phyloP scores from a whole-genome alignment of 306 rosid species.

The Dalbergia oliveri region DNA sequence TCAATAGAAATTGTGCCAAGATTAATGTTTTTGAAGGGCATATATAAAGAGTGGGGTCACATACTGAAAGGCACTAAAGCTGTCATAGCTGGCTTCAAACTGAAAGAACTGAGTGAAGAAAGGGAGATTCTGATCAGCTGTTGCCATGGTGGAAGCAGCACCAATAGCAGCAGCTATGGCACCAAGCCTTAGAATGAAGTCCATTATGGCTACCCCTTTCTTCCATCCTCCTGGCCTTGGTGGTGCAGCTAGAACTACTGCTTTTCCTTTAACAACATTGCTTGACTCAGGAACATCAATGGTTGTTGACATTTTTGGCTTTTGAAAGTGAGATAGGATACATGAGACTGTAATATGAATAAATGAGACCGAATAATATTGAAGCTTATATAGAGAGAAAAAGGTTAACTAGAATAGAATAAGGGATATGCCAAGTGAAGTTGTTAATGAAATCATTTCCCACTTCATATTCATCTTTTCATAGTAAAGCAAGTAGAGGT shows the following conservation, averaged over 20 bases:
- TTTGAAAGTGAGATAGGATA: background rate
- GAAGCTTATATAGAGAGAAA: conserved; percentile 43
- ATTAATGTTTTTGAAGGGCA: background rate
- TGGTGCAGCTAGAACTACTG: conserved; percentile 38
- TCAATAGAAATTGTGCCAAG: background rate
- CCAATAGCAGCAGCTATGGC: conserved; percentile 67
- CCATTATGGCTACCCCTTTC: conserved; percentile 71
- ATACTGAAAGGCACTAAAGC: conserved; percentile 78
- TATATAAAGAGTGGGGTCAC: conserved; percentile 19
- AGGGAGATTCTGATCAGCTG: conserved; percentile 79
- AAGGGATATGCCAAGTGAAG: conserved; percentile 42
- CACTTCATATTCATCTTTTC: conserved; percentile 4
- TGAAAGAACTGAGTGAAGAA: conserved; percentile 95
- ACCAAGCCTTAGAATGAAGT: conserved; percentile 81
- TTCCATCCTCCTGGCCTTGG: conserved; percentile 61
- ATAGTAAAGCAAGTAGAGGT: conserved; percentile 31
- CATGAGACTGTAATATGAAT: background rate
- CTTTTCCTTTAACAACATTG: conserved; percentile 56
- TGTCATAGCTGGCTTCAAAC: conserved; percentile 86
- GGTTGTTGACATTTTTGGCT: conserved; percentile 62
- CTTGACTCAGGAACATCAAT: conserved; percentile 67
- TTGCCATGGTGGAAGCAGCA: conserved; percentile 84
- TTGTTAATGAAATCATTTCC: conserved; percentile 41
- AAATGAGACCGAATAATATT: conserved; percentile 25
- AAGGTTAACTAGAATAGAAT: background rate